Conservation (phyloP, 2,329 filamentous ascomycete genomes). For the Cadophora luteo-olivacea region DNA sequence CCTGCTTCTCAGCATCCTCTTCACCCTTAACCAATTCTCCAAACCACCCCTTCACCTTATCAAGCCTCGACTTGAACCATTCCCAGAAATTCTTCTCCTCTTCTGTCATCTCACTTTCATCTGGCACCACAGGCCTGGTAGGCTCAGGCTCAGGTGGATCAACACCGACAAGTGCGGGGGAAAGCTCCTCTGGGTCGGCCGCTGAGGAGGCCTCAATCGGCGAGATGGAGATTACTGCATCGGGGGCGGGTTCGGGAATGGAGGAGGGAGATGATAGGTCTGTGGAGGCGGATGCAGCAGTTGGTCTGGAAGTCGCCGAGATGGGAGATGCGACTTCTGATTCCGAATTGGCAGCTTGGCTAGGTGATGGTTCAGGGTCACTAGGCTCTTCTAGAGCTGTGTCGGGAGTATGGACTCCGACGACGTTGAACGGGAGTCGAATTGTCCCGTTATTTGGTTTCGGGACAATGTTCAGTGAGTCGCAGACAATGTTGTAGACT, state of each 20-base stretch:
- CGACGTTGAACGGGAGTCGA: constrained; percentile 64
- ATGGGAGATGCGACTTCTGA: not conserved
- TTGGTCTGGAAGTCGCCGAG: constrained; percentile 24
- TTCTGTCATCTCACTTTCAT: constrained; percentile 36
- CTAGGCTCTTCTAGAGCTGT: constrained; percentile 56
- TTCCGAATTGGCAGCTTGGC: constrained; percentile 7
- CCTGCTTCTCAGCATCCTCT: constrained; percentile 8
- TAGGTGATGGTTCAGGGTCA: constrained; percentile 52
- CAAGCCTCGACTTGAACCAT: constrained; percentile 58
- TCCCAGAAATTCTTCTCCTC: constrained; percentile 53
- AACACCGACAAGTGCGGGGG: constrained; percentile 41
- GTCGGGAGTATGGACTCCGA: constrained; percentile 57
- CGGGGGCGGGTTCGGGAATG: constrained; percentile 25
- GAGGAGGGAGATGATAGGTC: constrained; percentile 12
- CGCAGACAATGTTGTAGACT: constrained; percentile 93
- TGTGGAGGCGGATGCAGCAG: not conserved
- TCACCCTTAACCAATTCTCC: constrained; percentile 20
- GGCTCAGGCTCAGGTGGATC: constrained; percentile 37
- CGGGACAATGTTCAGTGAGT: constrained; percentile 77
- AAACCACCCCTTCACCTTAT: constrained; percentile 46
- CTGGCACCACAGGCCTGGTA: constrained; percentile 36
- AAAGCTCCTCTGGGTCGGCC: constrained; percentile 37
- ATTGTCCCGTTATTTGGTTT: constrained; percentile 88
- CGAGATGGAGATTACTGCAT: constrained; percentile 39
- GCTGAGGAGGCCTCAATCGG: constrained; percentile 41